phyloP scores from a whole-genome alignment of 1,284 basidiomycete genomes.

The Heterobasidion irregulare region DNA sequence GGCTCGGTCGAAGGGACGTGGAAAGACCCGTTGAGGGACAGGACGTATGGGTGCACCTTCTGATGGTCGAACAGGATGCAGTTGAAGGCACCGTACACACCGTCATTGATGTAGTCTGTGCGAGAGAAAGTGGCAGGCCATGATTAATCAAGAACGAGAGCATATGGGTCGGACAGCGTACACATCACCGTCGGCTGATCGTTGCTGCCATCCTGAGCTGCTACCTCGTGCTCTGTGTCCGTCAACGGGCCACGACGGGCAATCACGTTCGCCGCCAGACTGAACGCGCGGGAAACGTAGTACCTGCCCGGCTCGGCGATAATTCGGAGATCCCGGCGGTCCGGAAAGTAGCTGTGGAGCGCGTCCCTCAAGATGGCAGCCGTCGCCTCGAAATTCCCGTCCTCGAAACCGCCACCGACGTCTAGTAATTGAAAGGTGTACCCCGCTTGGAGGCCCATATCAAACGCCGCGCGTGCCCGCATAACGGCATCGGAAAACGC shows the following conservation, averaged over 20 bases:
- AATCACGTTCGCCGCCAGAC: constrained; percentile 90
- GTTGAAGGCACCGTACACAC: constrained; percentile 98
- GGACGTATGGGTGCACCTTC: constrained; percentile 62
- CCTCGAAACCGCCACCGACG: constrained; percentile 95
- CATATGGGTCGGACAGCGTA: constrained; percentile 33
- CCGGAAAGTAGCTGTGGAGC: constrained; percentile 83
- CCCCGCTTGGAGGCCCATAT: constrained; percentile 79
- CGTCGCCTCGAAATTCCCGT: constrained; percentile 79
- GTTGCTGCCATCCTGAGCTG: constrained; percentile 22
- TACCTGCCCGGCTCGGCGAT: constrained; percentile 97
- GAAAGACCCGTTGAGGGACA: constrained; percentile 34
- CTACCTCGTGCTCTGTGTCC: constrained; percentile 25
- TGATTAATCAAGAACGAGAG: constrained; percentile 11
- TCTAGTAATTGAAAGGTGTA: constrained; percentile 85
- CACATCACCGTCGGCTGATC: constrained; percentile 74
- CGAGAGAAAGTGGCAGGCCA: constrained; percentile 6
- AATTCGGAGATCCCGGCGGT: constrained; percentile 66
- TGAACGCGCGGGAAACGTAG: constrained; percentile 91
- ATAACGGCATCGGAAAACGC: constrained; percentile 88
- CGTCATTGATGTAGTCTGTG: constrained; percentile 94
- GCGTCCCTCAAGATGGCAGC: constrained; percentile 68
- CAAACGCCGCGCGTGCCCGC: constrained; percentile 80
- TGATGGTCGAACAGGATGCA: constrained; percentile 79
- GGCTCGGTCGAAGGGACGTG: constrained; percentile 36
- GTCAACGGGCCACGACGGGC: constrained; percentile 66